Evolutionary conservation across 1,284 basidiomycete genomes (phyloP).

Genomic region (Polyporus tsugae): DNA sequence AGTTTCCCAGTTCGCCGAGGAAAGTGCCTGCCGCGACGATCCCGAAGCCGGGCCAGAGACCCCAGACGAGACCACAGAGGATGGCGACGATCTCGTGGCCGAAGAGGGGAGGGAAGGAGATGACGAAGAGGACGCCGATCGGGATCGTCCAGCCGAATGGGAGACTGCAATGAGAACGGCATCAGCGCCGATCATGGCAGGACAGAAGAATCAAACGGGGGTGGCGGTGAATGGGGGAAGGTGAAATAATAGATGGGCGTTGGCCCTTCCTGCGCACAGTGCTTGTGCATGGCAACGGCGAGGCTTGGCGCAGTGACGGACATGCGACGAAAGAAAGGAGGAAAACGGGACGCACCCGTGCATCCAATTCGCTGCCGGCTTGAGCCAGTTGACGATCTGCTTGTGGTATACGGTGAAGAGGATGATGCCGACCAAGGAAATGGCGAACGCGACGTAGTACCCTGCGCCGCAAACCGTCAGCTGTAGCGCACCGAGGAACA

Average conservation of each 20-base stretch:
- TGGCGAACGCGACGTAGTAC: slow-evolving; percentile 37
- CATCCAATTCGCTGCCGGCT: slow-evolving; percentile 63
- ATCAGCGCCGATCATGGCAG: neutral
- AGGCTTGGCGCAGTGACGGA: neutral
- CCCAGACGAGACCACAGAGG: slow-evolving; percentile 83
- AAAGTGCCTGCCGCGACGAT: slow-evolving; percentile 75
- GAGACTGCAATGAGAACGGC: slow-evolving; percentile 33
- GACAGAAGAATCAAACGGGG: neutral
- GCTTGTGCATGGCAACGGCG: neutral
- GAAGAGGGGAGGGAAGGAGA: slow-evolving; percentile 82
- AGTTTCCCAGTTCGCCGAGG: slow-evolving; percentile 75
- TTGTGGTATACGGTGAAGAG: slow-evolving; percentile 64
- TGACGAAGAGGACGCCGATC: slow-evolving; percentile 79
- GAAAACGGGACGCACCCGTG: slow-evolving; percentile 43
- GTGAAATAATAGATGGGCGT: neutral
- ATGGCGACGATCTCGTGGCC: slow-evolving; percentile 83
- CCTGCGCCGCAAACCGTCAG: slow-evolving; percentile 15
- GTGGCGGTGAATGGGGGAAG: no score
- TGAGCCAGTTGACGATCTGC: slow-evolving; percentile 67
- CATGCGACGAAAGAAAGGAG: neutral
- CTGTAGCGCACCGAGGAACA: neutral
- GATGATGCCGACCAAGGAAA: slow-evolving; percentile 49
- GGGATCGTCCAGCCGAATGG: slow-evolving; percentile 82
- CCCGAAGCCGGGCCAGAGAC: slow-evolving; percentile 70
- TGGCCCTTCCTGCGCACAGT: neutral